Percentiles rank a stretch among this genome's conserved stretches.
These are phyloP conservation scores for Endogone sp. DNA, from an alignment of 192 early-diverging fungal genomes.

Conservation along the genomic window DNA sequence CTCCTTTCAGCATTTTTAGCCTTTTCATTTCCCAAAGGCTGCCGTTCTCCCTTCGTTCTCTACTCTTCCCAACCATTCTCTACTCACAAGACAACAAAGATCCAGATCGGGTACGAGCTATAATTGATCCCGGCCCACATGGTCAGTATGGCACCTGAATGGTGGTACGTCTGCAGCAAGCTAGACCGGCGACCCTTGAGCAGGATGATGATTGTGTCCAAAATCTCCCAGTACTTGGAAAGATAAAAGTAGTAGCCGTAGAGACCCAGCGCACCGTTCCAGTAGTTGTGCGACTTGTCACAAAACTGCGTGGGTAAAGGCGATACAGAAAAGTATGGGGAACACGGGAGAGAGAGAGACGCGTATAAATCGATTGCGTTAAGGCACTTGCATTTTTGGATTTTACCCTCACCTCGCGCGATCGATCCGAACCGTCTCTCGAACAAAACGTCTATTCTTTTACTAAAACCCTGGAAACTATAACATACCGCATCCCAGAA, in stretches of 20 bases:
- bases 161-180: constrained; percentile 70
- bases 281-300: constrained; percentile 44
- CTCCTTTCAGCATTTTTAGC: no score
- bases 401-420: no score
- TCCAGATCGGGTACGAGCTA: constrained; percentile 56
- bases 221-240: constrained; percentile 75
- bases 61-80: not conserved
- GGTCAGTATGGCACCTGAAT: constrained; percentile 63
- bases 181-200: constrained; percentile 60
- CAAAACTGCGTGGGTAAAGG: constrained; percentile 30
- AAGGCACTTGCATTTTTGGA: no score
- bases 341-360: constrained; percentile 2
- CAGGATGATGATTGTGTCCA: constrained; percentile 75
- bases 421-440: no score
- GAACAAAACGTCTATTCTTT: no score
- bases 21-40: no score
- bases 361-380: not conserved
- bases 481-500: constrained; percentile 39
- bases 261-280: constrained; percentile 56
- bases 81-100: constrained; percentile 49
- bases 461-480: no score
- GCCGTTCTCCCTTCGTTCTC: no score
- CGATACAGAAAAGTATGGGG: not conserved
- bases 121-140: constrained; percentile 58
- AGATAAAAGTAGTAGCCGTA: constrained; percentile 75